Evolutionary conservation across 352 stramenopile species (phyloP), one percentile per base, ranked within the genome.

Genomic region (Phytophthora pinifolia): DNA sequence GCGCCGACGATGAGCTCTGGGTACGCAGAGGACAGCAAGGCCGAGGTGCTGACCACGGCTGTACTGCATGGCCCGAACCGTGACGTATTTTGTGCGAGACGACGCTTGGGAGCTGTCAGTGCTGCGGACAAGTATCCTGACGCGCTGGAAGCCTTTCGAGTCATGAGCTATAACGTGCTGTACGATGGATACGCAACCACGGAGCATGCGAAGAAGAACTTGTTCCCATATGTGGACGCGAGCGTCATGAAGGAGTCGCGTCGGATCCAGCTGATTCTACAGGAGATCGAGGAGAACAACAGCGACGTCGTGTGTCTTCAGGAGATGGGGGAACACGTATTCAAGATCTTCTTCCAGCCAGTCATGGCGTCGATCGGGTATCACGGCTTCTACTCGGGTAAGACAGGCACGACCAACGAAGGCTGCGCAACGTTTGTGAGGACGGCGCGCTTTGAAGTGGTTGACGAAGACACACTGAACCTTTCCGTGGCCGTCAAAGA

Each of bases 141-240:
- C 4, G 46, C 45, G 10, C 22, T 35, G 1, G 56, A 79, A 9
- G 62, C 59, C 4, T 83, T 91, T 38, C 81, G 83, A 38, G 70
- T 93, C 10, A 90, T 93, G 83, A 88, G 65, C 46, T 93, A 93
- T 60, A 93, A 93, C 45, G 70, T 93, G 18, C 34, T 93, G 10
- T 93, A 79, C 46, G 72, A 83, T 33, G 82, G 83, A 3, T 93
- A 92, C 41, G 81, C 79, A 20, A 80, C 67, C 2, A 83, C 81
- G 4, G 47, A 75, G 12, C 75, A 80, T 22, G 66, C 73, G 18
- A 65, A 83, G 55, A 66, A 68, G 41, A 78, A 74, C 22, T 54
- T 92, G 57, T 93, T 89, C 48, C 62, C 74, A 39, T 89, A 89
- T 49, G 79, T 70, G 3, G 55, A 71, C 9, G 52, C 62, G 3